These are phyloP conservation scores for Porogramme epimiltina DNA, from an alignment of 1,284 basidiomycete species.

Conservation along the genomic window DNA sequence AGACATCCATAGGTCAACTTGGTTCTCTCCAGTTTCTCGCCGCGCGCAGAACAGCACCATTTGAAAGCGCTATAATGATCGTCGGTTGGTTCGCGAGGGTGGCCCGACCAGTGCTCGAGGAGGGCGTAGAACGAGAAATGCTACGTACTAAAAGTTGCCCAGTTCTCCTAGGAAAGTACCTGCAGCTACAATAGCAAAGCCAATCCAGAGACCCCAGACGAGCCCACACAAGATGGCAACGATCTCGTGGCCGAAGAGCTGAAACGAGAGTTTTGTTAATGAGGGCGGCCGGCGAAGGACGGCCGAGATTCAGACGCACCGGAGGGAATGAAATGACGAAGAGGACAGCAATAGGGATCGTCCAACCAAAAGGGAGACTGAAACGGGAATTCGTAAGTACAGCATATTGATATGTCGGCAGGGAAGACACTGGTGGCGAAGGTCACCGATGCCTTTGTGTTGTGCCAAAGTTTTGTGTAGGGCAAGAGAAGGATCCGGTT, in stretches of 20 bases:
- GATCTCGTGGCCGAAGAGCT: slow-evolving; percentile 80
- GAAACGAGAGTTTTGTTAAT: not conserved
- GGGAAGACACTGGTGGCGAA: too few species aligned
- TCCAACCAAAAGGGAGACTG: slow-evolving; percentile 59
- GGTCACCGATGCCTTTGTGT: too few species aligned
- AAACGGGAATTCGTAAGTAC: too few species aligned
- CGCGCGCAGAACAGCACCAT: slow-evolving; percentile 61
- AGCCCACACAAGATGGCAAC: slow-evolving; percentile 75
- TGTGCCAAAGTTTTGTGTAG: too few species aligned
- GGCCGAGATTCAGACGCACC: slow-evolving; percentile 37
- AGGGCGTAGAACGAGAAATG: not conserved
- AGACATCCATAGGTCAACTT: slow-evolving; percentile 79
- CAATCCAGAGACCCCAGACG: slow-evolving; percentile 73
- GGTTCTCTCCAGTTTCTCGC: slow-evolving; percentile 70
- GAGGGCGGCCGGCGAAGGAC: not conserved
- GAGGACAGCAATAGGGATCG: slow-evolving; percentile 81
- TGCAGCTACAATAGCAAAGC: slow-evolving; percentile 67
- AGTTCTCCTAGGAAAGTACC: slow-evolving; percentile 72
- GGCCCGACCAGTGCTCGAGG: not conserved
- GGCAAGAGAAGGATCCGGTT: too few species aligned
- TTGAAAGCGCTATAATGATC: slow-evolving; percentile 55
- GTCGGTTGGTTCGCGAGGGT: not conserved
- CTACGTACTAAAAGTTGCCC: slow-evolving; percentile 68
- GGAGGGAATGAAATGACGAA: slow-evolving; percentile 81
- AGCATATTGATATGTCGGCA: too few species aligned